These are phyloP conservation scores for Sanghuangporus sanghuang DNA, from an alignment of 1,284 basidiomycete genomes.

Conservation along the genomic window DNA sequence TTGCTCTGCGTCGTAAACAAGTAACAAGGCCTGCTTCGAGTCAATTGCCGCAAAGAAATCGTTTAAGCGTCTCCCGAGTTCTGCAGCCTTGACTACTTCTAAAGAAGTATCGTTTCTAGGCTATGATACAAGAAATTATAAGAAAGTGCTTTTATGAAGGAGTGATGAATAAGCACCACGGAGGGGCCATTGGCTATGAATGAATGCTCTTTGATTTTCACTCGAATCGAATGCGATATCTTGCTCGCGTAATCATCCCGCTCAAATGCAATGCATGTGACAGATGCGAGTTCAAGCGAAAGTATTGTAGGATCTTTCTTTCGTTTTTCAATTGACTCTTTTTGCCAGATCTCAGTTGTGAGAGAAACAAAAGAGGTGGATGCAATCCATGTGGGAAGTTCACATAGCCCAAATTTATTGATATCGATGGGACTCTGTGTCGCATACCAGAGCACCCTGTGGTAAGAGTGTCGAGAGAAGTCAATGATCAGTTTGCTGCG, in stretches of 20 bases:
- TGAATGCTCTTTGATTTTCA: conserved; percentile 24
- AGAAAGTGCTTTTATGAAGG: conserved; percentile 19
- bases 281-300: conserved; percentile 30
- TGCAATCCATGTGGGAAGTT: conserved; percentile 20
- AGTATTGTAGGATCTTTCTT: conserved; percentile 27
- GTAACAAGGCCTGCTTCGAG: conserved; percentile 21
- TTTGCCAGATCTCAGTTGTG: conserved; percentile 28
- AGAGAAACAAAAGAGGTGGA: conserved; percentile 25
- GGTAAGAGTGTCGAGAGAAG: background rate
- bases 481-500: background rate
- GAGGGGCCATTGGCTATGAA: conserved; percentile 23
- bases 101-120: conserved; percentile 22
- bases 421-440: conserved; percentile 16
- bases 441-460: conserved; percentile 16
- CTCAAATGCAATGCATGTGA: conserved; percentile 20
- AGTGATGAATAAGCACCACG: background rate
- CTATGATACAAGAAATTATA: conserved; percentile 14
- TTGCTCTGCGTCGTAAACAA: conserved; percentile 25
- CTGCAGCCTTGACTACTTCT: conserved; percentile 13
- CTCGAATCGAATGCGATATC: conserved; percentile 21
- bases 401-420: conserved; percentile 21
- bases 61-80: conserved; percentile 19
- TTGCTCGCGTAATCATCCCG: conserved; percentile 16
- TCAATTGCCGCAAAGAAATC: conserved; percentile 18
- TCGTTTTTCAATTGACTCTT: conserved; percentile 21